Evolutionary conservation across 805 yeast genomes (phyloP).

Genomic region (Candida fluviatilis): DNA sequence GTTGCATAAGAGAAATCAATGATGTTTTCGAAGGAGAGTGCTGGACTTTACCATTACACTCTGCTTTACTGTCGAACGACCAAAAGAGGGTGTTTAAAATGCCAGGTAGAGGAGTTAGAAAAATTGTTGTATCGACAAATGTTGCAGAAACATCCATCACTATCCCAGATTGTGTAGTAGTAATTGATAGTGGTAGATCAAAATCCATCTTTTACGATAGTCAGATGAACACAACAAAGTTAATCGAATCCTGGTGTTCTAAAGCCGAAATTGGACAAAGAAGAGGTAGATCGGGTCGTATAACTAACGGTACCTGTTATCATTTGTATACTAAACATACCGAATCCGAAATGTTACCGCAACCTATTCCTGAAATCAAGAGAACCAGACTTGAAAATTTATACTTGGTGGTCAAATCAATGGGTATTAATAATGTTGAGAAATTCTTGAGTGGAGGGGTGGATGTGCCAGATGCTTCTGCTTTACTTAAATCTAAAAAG

Average conservation of each 20-base stretch:
- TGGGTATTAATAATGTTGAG: slow-evolving; percentile 75
- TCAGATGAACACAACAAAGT: slow-evolving; percentile 59
- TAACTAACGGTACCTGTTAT: slow-evolving; percentile 75
- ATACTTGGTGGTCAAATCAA: slow-evolving; percentile 78
- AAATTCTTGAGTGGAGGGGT: slow-evolving; percentile 69
- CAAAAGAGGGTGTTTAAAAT: slow-evolving; percentile 69
- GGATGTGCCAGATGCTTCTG: slow-evolving; percentile 66
- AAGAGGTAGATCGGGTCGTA: slow-evolving; percentile 98
- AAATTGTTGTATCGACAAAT: slow-evolving; percentile 85
- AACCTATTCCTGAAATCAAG: slow-evolving; percentile 86
- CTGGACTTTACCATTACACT: slow-evolving; percentile 73
- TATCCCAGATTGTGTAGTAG: slow-evolving; percentile 91
- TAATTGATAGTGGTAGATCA: slow-evolving; percentile 82
- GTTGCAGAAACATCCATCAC: slow-evolving; percentile 98
- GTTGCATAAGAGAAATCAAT: slow-evolving; percentile 46
- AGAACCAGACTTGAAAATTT: slow-evolving; percentile 80
- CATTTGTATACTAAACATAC: slow-evolving; percentile 69
- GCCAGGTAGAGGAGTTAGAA: slow-evolving; percentile 55
- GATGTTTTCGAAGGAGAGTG: slow-evolving; percentile 8
- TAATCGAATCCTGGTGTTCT: slow-evolving; percentile 83
- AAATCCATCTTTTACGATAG: slow-evolving; percentile 74
- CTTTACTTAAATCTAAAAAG: slow-evolving; percentile 48
- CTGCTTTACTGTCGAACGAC: slow-evolving; percentile 78
- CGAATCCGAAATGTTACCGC: slow-evolving; percentile 51
- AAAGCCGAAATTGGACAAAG: slow-evolving; percentile 87